Evolutionary conservation across 306 rosid genomes (phyloP).

Genomic region (Vachellia pachyceras): DNA sequence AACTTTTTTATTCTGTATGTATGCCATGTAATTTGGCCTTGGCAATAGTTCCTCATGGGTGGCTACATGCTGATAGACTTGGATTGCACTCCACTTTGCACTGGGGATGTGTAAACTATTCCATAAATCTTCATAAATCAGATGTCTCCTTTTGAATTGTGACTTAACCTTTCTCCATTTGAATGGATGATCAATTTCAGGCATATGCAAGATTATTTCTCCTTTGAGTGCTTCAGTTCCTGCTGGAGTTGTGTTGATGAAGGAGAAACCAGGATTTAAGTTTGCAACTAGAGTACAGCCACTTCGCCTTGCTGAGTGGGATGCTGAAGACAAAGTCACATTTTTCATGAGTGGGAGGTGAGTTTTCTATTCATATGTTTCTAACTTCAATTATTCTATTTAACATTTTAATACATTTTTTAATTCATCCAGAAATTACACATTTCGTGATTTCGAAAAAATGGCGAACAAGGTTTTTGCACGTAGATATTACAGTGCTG

Average conservation of each 20-base stretch:
- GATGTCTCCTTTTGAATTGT: slow-evolving; percentile 15
- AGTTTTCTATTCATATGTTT: slow-evolving; percentile 35
- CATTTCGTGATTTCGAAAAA: slow-evolving; percentile 91
- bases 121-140: neutral
- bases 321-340: slow-evolving; percentile 83
- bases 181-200: slow-evolving; percentile 47
- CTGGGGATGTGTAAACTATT: neutral
- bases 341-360: slow-evolving; percentile 98
- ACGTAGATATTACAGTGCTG: slow-evolving; percentile 80
- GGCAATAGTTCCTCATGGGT: neutral
- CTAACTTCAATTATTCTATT: slow-evolving; percentile 7
- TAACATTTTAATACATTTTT: slow-evolving; percentile 43
- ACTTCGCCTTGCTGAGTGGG: slow-evolving; percentile 98
- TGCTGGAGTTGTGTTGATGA: slow-evolving; percentile 90
- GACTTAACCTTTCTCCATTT: slow-evolving; percentile 12
- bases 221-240: slow-evolving; percentile 92
- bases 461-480: slow-evolving; percentile 95
- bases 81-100: neutral
- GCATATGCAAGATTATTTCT: slow-evolving; percentile 90
- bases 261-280: slow-evolving; percentile 88
- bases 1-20: neutral
- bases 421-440: slow-evolving; percentile 71
- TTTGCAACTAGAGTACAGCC: slow-evolving; percentile 97
- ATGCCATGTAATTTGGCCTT: neutral
- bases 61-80: neutral